phyloP scores from a whole-genome alignment of 768 basidiomycete species.

The Lactifluus hygrophoroides region DNA sequence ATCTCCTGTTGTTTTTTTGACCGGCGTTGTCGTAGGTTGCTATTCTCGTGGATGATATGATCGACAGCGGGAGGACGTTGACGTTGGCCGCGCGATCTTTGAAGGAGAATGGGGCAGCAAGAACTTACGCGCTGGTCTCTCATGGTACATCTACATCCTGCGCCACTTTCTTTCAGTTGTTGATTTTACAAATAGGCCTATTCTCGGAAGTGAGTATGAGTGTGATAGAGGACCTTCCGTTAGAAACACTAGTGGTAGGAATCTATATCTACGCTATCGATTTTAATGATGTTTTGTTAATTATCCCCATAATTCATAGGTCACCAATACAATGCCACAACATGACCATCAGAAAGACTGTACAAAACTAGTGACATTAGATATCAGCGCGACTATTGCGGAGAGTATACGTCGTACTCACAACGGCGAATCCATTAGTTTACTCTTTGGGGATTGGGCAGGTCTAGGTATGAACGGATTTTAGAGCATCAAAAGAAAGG shows the following conservation, averaged over 20 bases:
- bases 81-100: slow-evolving; percentile 78
- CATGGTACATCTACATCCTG: slow-evolving; percentile 57
- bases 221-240: slow-evolving; percentile 58
- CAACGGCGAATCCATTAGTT: slow-evolving; percentile 87
- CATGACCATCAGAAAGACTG: slow-evolving; percentile 49
- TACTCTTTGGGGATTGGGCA: slow-evolving; percentile 80
- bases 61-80: slow-evolving; percentile 90
- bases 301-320: slow-evolving; percentile 34
- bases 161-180: neutral
- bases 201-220: slow-evolving; percentile 70
- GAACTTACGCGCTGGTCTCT: slow-evolving; percentile 81
- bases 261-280: neutral
- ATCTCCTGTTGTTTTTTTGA: slow-evolving; percentile 10
- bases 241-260: slow-evolving; percentile 81
- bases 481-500: neutral
- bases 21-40: slow-evolving; percentile 47
- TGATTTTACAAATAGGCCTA: slow-evolving; percentile 42
- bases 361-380: slow-evolving; percentile 79
- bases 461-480: slow-evolving; percentile 27
- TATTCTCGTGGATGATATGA: slow-evolving; percentile 98
- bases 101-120: slow-evolving; percentile 80
- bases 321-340: slow-evolving; percentile 95
- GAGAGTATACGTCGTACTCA: slow-evolving; percentile 94
- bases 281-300: neutral
- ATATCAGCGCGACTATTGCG: slow-evolving; percentile 85